Evolutionary conservation across 306 rosid genomes (phyloP).

Genomic region (Fagus crenata): DNA sequence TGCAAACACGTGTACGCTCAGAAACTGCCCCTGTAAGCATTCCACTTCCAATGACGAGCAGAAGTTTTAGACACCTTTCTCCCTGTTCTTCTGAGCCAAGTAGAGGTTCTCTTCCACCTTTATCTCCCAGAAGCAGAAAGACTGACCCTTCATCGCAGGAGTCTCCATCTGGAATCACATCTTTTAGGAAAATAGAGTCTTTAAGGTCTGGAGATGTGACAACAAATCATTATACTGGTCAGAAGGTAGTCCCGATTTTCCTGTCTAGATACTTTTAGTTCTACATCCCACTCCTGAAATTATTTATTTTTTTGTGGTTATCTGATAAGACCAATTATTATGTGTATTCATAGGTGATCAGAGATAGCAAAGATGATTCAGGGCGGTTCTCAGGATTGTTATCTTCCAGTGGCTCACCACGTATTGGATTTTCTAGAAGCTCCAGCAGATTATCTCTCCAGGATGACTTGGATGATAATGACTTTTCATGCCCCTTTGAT

Average conservation of each 20-base stretch:
- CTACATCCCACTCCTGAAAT: conserved; percentile 29
- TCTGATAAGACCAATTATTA: conserved; percentile 29
- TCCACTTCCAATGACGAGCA: conserved; percentile 53
- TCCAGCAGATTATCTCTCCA: conserved; percentile 85
- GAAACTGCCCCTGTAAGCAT: conserved; percentile 84
- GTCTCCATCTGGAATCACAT: conserved; percentile 75
- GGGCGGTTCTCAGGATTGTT: conserved; percentile 81
- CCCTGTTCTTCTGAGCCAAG: conserved; percentile 75
- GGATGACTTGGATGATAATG: conserved; percentile 75
- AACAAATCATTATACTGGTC: conserved; percentile 35
- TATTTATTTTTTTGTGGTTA: conserved; percentile 15
- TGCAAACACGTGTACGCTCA: conserved; percentile 50
- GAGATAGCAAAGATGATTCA: conserved; percentile 79
- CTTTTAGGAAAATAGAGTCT: conserved; percentile 59
- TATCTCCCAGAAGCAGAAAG: conserved; percentile 66
- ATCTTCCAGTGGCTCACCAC: conserved; percentile 85
- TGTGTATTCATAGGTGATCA: conserved; percentile 47
- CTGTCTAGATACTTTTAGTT: background rate
- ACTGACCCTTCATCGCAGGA: conserved; percentile 67
- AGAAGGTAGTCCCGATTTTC: conserved; percentile 54
- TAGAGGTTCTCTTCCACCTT: conserved; percentile 72
- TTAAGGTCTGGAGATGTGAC: conserved; percentile 57
- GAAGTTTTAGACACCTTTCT: conserved; percentile 59
- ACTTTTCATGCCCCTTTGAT: conserved; percentile 72
- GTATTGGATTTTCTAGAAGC: conserved; percentile 78